A percentile compares a stretch with the other conserved stretches of the same genome.
These are phyloP conservation scores for Coemansia asiatica DNA, from an alignment of 192 early-diverging fungal species.

Conservation along the genomic window DNA sequence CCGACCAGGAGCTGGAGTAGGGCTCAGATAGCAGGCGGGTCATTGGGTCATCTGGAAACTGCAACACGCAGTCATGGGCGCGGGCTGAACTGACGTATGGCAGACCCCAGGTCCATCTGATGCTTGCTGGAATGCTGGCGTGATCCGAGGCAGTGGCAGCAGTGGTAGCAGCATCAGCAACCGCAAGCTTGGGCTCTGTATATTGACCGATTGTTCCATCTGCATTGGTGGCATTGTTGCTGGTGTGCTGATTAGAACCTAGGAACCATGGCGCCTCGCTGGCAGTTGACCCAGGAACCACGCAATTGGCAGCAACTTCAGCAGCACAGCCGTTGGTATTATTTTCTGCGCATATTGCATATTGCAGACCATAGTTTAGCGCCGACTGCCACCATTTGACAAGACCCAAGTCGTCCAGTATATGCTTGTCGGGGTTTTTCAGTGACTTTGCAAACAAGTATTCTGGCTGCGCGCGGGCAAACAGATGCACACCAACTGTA, in stretches of 20 bases:
- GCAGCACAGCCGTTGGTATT: neutral
- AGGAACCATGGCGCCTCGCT: slow-evolving; percentile 24
- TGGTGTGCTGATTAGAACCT: slow-evolving; percentile 5
- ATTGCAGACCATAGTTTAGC: slow-evolving; percentile 24
- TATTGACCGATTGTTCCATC: neutral
- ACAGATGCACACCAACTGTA: slow-evolving; percentile 58
- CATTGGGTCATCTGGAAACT: slow-evolving; percentile 54
- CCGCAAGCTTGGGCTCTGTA: neutral
- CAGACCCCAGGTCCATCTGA: slow-evolving; percentile 45
- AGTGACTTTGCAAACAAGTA: slow-evolving; percentile 79
- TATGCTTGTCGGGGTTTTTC: slow-evolving; percentile 63
- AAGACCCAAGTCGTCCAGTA: slow-evolving; percentile 63
- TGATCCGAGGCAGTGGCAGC: neutral
- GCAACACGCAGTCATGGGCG: slow-evolving; percentile 47
- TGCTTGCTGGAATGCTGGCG: no score
- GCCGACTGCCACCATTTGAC: slow-evolving; percentile 77
- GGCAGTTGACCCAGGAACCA: slow-evolving; percentile 33
- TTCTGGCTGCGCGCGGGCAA: slow-evolving; percentile 83
- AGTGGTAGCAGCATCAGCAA: neutral
- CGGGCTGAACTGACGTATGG: slow-evolving; percentile 19
- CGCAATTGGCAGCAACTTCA: slow-evolving; percentile 22
- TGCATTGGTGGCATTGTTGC: neutral
- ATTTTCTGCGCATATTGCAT: slow-evolving; percentile 11
- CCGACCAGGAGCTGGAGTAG: slow-evolving; percentile 39
- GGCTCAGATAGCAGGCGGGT: slow-evolving; percentile 44